phyloP scores from a whole-genome alignment of 192 early-diverging fungal species.

The Paraglomus brasilianum region DNA sequence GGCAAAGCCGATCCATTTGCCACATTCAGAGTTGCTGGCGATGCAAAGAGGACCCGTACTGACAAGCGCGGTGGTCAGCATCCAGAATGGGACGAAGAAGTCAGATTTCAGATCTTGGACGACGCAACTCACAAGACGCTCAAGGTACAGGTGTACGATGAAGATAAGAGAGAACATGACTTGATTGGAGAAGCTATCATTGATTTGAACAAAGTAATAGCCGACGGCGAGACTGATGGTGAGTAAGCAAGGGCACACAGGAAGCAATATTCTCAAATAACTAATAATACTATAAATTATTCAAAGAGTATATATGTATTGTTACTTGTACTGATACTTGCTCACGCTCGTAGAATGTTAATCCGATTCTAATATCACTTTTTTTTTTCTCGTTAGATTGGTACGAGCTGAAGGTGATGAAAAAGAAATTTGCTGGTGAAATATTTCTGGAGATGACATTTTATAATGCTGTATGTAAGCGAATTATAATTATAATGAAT shows the following conservation, averaged over 20 bases:
- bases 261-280: too few relatives aligned
- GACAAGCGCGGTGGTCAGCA: slow-evolving; percentile 57
- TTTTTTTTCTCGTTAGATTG: slow-evolving; percentile 6
- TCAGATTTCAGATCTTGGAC: slow-evolving; percentile 28
- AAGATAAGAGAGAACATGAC: slow-evolving; percentile 53
- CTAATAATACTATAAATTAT: too few relatives aligned
- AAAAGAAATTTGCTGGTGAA: slow-evolving; percentile 19
- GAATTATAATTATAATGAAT: neutral
- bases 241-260: too few relatives aligned
- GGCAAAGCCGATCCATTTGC: slow-evolving; percentile 59
- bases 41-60: slow-evolving; percentile 44
- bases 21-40: slow-evolving; percentile 49
- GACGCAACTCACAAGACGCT: neutral
- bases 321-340: too few relatives aligned
- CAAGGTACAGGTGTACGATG: slow-evolving; percentile 35
- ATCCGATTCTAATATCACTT: too few relatives aligned
- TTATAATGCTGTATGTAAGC: slow-evolving; percentile 16
- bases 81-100: slow-evolving; percentile 59
- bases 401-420: neutral
- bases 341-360: too few relatives aligned
- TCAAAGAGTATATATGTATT: too few relatives aligned
- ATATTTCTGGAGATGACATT: slow-evolving; percentile 29
- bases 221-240: slow-evolving; percentile 57
- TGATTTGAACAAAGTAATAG: slow-evolving; percentile 50
- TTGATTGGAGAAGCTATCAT: slow-evolving; percentile 53